Base-by-base conservation (phyloP, 345 rosid genomes). In the Gossypium anomalum region DNA sequence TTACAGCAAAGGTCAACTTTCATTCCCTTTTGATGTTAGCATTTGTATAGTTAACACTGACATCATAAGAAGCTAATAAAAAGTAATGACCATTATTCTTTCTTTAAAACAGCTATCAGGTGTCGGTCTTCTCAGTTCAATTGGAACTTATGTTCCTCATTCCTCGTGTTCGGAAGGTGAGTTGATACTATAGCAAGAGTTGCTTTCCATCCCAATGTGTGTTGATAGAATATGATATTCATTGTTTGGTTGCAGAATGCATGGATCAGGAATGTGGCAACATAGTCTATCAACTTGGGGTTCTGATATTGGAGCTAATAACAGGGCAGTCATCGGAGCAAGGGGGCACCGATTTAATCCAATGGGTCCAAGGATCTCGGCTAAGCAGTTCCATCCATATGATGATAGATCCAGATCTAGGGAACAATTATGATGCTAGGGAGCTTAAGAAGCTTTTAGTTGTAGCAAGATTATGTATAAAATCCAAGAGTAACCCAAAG, bases 321-420 rank as follows among this genome's bases (percentile, higher is more conserved):
- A 92, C 99, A 1, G 99, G 99, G 17, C 96, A 90, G 71, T 91
- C 97, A 71, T 89, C 99, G 0, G 96, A 87, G 43, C 77, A 84
- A 62, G 95, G 86, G 62, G 87, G 84, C 7, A 75, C 77, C 0
- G 88, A 86, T 78, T 68, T 92, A 80, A 81, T 92, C 78, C 85
- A 95, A 71, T 93, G 99, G 99, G 89, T 93, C 60, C 92, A 86
- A 78, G 92, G 87, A 77, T 82, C 91, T 29, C 82, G 88, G 67
- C 75, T 87, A 11, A 77, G 88, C 62, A 87, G 82, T 74, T 92
- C 97, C 7, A 85, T 91, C 8, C 86, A 89, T 43, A 89, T 83
- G 70, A 90, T 95, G 94, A 89, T 95, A 74, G 96, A 95, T 72
- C 98, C 99, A 1, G 99, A 92, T 75, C 87, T 95, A 6, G 64